Evolutionary conservation across 1,139 yeast species (phyloP).

Genomic region (Nadsonia starkeyi-henricii): DNA sequence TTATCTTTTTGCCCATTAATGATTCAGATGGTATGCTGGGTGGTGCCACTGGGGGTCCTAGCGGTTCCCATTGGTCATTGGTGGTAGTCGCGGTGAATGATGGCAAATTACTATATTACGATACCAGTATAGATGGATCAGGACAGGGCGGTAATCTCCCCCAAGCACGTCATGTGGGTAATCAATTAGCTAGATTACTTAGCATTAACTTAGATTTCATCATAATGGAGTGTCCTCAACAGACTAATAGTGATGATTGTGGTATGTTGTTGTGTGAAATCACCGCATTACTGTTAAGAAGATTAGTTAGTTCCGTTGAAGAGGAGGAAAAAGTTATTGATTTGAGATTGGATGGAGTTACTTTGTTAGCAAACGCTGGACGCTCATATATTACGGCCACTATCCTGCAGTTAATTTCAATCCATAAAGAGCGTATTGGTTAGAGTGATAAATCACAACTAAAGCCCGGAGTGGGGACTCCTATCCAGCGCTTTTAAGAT

Average conservation of each 20-base stretch:
- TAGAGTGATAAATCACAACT: neutral
- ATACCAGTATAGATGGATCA: conserved; percentile 23
- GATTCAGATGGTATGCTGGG: conserved; percentile 31
- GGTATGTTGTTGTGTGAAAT: conserved; percentile 54
- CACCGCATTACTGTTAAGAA: conserved; percentile 19
- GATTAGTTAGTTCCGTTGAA: neutral
- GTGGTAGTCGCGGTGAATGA: conserved; percentile 30
- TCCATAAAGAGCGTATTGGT: conserved; percentile 1
- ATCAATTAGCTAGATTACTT: conserved; percentile 24
- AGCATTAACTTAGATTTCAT: conserved; percentile 11
- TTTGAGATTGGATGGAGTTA: conserved; percentile 23
- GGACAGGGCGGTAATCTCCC: conserved; percentile 25
- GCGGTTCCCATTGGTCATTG: conserved; percentile 45
- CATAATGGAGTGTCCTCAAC: conserved; percentile 49
- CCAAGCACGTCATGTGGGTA: conserved; percentile 25
- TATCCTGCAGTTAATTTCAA: conserved; percentile 17
- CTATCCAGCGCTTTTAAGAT: too few species aligned
- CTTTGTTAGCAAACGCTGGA: conserved; percentile 30
- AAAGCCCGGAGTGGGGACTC: too few species aligned
- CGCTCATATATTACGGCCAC: conserved; percentile 30
- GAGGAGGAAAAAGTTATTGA: conserved; percentile 12
- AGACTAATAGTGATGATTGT: conserved; percentile 62
- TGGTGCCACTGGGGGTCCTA: conserved; percentile 14
- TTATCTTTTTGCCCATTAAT: conserved; percentile 38
- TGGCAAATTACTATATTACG: conserved; percentile 30